Evolutionary conservation across 2,329 filamentous ascomycete species (phyloP), one percentile per base, ranked within the genome.

Genomic region (Fusarium sarcochroum): DNA sequence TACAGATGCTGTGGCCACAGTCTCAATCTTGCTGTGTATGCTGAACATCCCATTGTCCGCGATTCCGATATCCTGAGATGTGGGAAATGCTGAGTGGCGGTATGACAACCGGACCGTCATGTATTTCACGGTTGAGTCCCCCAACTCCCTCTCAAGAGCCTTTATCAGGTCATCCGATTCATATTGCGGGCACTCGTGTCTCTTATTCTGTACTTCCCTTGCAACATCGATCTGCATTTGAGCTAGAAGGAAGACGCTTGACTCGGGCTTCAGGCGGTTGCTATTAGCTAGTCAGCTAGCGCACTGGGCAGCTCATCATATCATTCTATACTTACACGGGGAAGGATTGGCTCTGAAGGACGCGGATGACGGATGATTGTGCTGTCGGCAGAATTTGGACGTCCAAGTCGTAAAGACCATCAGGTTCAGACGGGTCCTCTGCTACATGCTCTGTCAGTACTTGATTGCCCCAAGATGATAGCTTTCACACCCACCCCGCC

Each of bases 81-180:
- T 73, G 1, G 83, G 81, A 71, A 90, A 89, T 0, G 82, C 85
- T 1, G 88, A 87, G 70, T 90, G 87, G 3, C 80, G 80, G 70
- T 90, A 90, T 8, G 78, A 83, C 9, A 90, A 68, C 20, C 79
- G 79, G 17, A 90, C 79, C 5, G 81, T 81, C 49, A 90, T 76
- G 66, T 87, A 90, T 34, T 83, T 80, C 17, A 80, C 80, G 20
- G 75, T 75, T 5, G 79, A 79, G 52, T 81, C 79, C 30, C 87
- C 86, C 4, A 90, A 82, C 56, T 89, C 83, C 30, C 80, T 77
- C 70, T 90, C 86, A 13, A 90, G 79, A 58, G 89, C 86, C 23
- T 86, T 82, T 17, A 91, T 87, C 32, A 90, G 77, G 40, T 86
- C 81, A 14, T 89, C 86, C 0, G 87, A 84, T 38, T 79, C 82